Conservation (phyloP, 2,329 filamentous ascomycete species). For the Didymella keratinophila region DNA sequence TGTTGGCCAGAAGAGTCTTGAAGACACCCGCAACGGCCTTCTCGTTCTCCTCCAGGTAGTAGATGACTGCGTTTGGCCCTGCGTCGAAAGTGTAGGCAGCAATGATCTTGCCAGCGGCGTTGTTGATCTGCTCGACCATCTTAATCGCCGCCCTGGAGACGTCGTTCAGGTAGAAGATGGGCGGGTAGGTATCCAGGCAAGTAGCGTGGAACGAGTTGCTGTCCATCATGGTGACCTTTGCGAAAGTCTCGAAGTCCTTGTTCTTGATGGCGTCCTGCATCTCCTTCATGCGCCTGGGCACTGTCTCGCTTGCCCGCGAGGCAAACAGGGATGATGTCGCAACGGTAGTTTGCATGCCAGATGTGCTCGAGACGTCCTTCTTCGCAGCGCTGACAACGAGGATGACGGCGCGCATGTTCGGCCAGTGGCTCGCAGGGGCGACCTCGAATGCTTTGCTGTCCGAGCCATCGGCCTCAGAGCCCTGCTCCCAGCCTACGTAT, state of each 20-base stretch:
- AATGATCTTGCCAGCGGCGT: conserved; percentile 76
- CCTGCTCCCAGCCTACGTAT: conserved; percentile 94
- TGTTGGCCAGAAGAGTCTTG: conserved; percentile 68
- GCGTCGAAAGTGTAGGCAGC: conserved; percentile 98
- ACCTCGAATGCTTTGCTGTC: conserved; percentile 91
- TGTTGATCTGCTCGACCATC: conserved; percentile 89
- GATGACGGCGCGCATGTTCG: conserved; percentile 89
- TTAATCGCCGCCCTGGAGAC: conserved; percentile 85
- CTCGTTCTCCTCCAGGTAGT: conserved; percentile 85
- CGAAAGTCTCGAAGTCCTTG: conserved; percentile 86
- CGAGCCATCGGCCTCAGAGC: conserved; percentile 75
- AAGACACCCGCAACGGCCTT: conserved; percentile 78
- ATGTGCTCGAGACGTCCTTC: conserved; percentile 92
- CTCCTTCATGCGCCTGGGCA: conserved; percentile 80
- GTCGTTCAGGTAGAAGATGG: conserved; percentile 99
- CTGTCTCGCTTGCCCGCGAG: conserved; percentile 75
- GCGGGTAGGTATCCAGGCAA: conserved; percentile 93
- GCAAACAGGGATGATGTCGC: conserved; percentile 88
- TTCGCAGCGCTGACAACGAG: conserved; percentile 92
- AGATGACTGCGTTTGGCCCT: conserved; percentile 94
- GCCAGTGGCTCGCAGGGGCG: conserved; percentile 90
- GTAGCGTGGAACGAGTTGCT: conserved; percentile 97
- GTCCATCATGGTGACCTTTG: conserved; percentile 92
- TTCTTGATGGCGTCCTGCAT: conserved; percentile 84
- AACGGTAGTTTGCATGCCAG: conserved; percentile 97